Evolutionary conservation across 495 filamentous ascomycete genomes (phyloP).

Genomic region (Immersiella caudata): DNA sequence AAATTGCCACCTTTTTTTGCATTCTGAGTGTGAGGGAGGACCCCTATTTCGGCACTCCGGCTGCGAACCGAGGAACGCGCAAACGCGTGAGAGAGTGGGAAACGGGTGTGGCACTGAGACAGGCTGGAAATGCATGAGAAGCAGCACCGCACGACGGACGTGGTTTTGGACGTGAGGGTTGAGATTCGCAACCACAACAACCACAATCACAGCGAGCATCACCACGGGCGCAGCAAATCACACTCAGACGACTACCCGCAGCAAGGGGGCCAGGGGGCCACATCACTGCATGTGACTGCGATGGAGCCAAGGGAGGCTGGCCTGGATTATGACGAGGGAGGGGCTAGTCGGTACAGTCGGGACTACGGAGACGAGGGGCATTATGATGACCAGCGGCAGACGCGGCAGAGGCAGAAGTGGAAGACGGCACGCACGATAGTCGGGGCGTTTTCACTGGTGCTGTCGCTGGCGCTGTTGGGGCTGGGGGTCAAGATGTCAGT

Average conservation of each 20-base stretch:
- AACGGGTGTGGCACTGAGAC: not conserved
- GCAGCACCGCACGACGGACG: not conserved
- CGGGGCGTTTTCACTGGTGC: slow-evolving; percentile 14
- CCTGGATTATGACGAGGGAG: not conserved
- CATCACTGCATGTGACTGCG: not conserved
- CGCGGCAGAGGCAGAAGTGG: not conserved
- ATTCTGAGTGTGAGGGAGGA: not conserved
- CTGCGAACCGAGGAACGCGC: too few species aligned
- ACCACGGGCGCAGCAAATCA: not conserved
- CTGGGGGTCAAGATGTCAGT: slow-evolving; percentile 29
- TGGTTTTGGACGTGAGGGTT: slow-evolving; percentile 5
- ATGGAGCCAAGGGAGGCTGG: not conserved
- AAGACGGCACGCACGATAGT: slow-evolving; percentile 22
- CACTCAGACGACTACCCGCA: too few species aligned
- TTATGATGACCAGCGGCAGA: not conserved
- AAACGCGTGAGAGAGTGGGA: not conserved
- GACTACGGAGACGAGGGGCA: not conserved
- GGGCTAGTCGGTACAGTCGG: not conserved
- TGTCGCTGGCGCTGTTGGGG: slow-evolving; percentile 26
- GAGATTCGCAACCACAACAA: not conserved
- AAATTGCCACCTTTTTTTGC: not conserved
- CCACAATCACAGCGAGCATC: not conserved
- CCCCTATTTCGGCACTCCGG: too few species aligned
- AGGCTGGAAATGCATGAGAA: not conserved
- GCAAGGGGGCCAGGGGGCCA: not conserved